Percentiles rank a stretch among this genome's conserved stretches.
Evolutionary conservation across 768 basidiomycete genomes (phyloP).

Genomic region (Trametes meyenii): DNA sequence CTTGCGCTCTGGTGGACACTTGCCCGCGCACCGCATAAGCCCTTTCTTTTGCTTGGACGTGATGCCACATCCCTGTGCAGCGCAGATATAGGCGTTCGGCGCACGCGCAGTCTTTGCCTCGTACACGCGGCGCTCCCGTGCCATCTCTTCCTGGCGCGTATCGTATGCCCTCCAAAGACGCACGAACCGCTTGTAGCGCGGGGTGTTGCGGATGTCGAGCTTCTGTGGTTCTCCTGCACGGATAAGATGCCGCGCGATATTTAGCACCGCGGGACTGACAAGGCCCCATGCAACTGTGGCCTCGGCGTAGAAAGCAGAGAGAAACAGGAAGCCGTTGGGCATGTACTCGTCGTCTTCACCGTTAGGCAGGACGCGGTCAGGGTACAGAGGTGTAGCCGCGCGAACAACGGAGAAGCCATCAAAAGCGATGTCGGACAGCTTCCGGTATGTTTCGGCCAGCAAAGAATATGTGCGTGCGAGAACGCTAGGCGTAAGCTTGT

Average conservation of each 20-base stretch:
- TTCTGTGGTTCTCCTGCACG: not conserved
- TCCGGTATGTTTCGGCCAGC: not conserved
- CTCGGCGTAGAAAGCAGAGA: slow-evolving; percentile 17
- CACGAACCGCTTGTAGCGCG: slow-evolving; percentile 10
- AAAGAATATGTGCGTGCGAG: slow-evolving; percentile 4
- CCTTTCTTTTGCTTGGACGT: slow-evolving; percentile 18
- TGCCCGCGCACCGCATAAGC: slow-evolving; percentile 20
- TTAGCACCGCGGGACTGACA: slow-evolving; percentile 13
- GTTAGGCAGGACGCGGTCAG: not conserved
- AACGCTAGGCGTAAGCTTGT: not conserved
- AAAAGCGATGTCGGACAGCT: not conserved
- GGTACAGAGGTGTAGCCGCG: not conserved
- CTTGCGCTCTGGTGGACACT: slow-evolving; percentile 21
- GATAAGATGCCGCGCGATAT: slow-evolving; percentile 5
- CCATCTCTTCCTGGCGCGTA: slow-evolving; percentile 14
- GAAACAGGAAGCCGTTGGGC: slow-evolving; percentile 1
- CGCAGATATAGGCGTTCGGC: slow-evolving; percentile 22
- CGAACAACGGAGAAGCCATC: not conserved
- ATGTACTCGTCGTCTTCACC: not conserved
- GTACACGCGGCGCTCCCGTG: not conserved
- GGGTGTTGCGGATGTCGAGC: not conserved
- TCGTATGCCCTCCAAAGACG: slow-evolving; percentile 16
- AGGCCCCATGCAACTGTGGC: slow-evolving; percentile 12
- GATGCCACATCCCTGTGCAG: slow-evolving; percentile 26
- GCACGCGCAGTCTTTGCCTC: slow-evolving; percentile 16